Evolutionary conservation across 768 basidiomycete species (phyloP), one percentile per base, ranked within the genome.

Genomic region (Termitomyces sp.): DNA sequence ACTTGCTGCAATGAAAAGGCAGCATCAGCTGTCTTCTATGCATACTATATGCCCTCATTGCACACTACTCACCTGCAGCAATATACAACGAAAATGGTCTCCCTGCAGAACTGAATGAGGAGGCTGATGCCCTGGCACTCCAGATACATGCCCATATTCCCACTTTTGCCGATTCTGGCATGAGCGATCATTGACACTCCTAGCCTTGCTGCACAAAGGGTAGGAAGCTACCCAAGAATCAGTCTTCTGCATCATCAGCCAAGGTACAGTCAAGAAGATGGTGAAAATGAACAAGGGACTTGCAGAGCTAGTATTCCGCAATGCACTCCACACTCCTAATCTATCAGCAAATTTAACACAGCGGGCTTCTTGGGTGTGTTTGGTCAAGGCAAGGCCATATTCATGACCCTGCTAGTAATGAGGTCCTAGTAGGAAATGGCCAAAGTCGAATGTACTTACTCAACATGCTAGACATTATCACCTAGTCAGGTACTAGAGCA

Each of bases 211-310:
- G n/a, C n/a, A n/a, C n/a, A n/a, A 42, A 9, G 41, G 42, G 4
- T 9, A 22, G 9, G 42, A 20, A 11, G 42, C 20, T 2, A 22
- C 20, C 2, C 7, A 20, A 20, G 42, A 44, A 11, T 5, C 16
- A 9, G 20, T 44, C 9, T 44, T 44, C 42, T 9, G 9, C 11
- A 44, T 44, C 22, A 22, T 22, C 11, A 11, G 42, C 9, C 42
- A 44, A 9, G 42, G 42, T 3, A 22, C 20, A 1, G 20, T 44
- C 8, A 22, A 11, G 20, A 44, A 44, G n/a, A 9, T 8, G 8
- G 4, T 3, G 3, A 22, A 1, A 22, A 44, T 6, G 2, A n/a
- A 20, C 1, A 1, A 20, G 0, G 20, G 20, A 9, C 1, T 3
- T 6, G 6, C 11, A 1, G n/a, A 44, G 3, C n/a, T 44, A 9